Evolutionary conservation across 2,329 filamentous ascomycete species (phyloP).

Genomic region (Fusarium agapanthi): DNA sequence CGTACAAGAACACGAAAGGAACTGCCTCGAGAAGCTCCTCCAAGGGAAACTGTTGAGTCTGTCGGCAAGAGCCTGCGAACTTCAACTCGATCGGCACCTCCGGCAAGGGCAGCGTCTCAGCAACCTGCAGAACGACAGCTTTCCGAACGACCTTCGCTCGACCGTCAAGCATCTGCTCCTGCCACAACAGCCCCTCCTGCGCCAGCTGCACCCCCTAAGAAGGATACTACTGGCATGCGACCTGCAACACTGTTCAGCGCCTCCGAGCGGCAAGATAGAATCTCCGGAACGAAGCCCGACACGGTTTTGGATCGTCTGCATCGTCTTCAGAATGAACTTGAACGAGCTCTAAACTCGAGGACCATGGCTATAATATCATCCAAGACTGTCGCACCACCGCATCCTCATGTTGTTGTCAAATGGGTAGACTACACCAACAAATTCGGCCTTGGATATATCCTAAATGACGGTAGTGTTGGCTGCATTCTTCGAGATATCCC

Average conservation of each 20-base stretch:
- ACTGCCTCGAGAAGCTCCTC: constrained; percentile 32
- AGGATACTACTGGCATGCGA: constrained; percentile 45
- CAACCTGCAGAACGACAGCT: constrained; percentile 41
- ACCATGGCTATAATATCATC: constrained; percentile 68
- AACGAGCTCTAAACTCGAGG: constrained; percentile 69
- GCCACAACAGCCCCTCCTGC: constrained; percentile 36
- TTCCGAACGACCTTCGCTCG: constrained; percentile 31
- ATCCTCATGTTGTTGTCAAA: constrained; percentile 74
- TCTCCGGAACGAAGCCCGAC: constrained; percentile 66
- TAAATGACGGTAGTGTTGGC: constrained; percentile 83
- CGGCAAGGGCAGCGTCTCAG: constrained; percentile 41
- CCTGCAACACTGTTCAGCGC: constrained; percentile 65
- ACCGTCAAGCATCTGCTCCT: constrained; percentile 41
- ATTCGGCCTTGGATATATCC: constrained; percentile 83
- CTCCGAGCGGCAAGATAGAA: constrained; percentile 58
- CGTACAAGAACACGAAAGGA: constrained; percentile 44
- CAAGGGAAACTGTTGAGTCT: constrained; percentile 37
- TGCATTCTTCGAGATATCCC: constrained; percentile 70
- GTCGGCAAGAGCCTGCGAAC: constrained; percentile 41
- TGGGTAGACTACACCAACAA: constrained; percentile 93
- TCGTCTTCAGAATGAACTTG: constrained; percentile 67
- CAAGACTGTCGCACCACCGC: constrained; percentile 61
- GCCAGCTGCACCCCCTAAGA: constrained; percentile 36
- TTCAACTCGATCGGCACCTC: constrained; percentile 42
- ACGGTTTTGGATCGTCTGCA: constrained; percentile 64